Percentiles rank a stretch among this genome's conserved stretches.
Conservation (phyloP, 176 grass and related monocot species). For the Themeda triandra region DNA sequence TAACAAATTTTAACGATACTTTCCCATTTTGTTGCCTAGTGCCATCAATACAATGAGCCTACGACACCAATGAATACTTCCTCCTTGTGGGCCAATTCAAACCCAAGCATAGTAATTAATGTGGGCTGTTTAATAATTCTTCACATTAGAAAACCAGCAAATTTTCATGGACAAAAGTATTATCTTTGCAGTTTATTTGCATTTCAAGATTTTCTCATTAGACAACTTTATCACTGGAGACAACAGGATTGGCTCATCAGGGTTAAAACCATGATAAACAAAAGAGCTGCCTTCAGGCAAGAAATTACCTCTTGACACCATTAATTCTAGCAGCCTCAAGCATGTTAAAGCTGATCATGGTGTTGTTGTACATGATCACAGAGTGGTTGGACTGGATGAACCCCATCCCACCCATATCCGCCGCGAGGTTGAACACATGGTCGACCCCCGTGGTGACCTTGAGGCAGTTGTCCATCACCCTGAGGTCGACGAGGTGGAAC, state of each 20-base stretch:
- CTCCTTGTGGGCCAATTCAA: not conserved
- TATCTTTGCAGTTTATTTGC: not conserved
- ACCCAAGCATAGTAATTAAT: not conserved
- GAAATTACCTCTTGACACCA: constrained; percentile 65
- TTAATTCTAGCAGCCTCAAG: constrained; percentile 80
- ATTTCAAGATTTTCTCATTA: not conserved
- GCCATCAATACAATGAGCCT: not conserved
- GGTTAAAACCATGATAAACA: not conserved
- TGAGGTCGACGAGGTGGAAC: constrained; percentile 80
- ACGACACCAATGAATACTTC: not conserved
- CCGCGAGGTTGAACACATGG: constrained; percentile 88
- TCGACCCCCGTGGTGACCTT: constrained; percentile 62
- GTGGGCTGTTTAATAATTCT: not conserved
- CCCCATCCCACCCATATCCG: constrained; percentile 93
- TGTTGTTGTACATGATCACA: constrained; percentile 92
- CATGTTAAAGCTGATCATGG: constrained; percentile 96
- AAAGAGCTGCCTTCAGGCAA: not conserved
- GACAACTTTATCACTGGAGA: not conserved
- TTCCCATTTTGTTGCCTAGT: not conserved
- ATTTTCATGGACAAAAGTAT: not conserved
- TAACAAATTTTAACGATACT: too few relatives aligned
- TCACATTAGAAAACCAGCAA: not conserved
- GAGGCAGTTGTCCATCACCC: constrained; percentile 89
- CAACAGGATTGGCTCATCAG: not conserved
- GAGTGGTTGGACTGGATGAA: constrained; percentile 91